Conservation (phyloP, 2,329 filamentous ascomycete species). For the Scytalidium lignicola region DNA sequence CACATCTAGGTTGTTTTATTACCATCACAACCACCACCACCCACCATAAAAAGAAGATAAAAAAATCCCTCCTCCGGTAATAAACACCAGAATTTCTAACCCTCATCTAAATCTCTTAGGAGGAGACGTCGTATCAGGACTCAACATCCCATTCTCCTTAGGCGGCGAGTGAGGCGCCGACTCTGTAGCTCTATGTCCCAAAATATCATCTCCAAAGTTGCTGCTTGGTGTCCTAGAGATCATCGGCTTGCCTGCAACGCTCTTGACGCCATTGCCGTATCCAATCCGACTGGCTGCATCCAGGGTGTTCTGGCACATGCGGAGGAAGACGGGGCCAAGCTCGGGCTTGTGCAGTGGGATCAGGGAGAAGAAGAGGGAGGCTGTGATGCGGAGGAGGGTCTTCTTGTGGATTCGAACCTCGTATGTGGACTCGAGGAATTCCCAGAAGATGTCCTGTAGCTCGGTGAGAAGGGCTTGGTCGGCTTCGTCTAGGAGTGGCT, state of each 20-base stretch:
- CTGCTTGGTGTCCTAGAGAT: slow-evolving; percentile 2
- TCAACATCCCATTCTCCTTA: too few species aligned
- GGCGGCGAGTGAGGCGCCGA: too few species aligned
- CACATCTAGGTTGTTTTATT: too few species aligned
- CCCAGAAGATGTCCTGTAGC: slow-evolving; percentile 22
- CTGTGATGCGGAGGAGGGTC: slow-evolving; percentile 27
- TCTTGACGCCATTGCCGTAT: slow-evolving; percentile 1
- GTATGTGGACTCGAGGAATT: slow-evolving; percentile 23
- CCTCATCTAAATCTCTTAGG: too few species aligned
- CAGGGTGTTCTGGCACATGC: slow-evolving; percentile 17
- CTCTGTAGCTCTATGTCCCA: not conserved
- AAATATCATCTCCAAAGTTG: slow-evolving; percentile 5
- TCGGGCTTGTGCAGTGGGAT: slow-evolving; percentile 25
- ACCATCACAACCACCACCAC: too few species aligned
- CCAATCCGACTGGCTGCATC: slow-evolving; percentile 6
- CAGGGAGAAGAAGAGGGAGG: slow-evolving; percentile 26
- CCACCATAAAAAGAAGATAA: too few species aligned
- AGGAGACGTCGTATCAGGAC: too few species aligned
- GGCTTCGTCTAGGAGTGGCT: slow-evolving; percentile 20
- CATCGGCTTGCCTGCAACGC: slow-evolving; percentile 3
- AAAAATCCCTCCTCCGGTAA: too few species aligned
- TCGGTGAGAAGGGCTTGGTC: slow-evolving; percentile 20
- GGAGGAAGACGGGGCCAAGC: slow-evolving; percentile 22
- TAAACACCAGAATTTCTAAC: too few species aligned
- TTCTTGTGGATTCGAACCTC: slow-evolving; percentile 22